Conservation (phyloP, 1,284 basidiomycete species). For the Nidula niveotomentosa region DNA sequence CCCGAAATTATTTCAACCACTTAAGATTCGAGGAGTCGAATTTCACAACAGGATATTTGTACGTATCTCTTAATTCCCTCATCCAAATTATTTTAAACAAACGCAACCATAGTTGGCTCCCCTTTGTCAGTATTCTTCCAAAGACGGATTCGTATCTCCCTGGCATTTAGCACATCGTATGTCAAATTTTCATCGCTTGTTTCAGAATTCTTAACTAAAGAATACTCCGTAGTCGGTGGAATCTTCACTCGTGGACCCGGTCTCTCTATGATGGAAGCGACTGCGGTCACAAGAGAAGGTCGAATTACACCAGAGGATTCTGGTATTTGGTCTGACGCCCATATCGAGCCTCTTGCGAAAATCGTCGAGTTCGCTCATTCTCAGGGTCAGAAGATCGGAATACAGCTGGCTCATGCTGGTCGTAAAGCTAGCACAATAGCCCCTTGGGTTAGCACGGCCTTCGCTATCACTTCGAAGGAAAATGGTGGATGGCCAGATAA, state of each 20-base stretch:
- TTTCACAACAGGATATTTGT: slow-evolving; percentile 77
- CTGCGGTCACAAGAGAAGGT: slow-evolving; percentile 61
- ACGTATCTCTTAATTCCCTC: slow-evolving; percentile 11
- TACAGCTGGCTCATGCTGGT: slow-evolving; percentile 84
- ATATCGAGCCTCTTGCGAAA: slow-evolving; percentile 65
- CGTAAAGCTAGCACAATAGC: slow-evolving; percentile 65
- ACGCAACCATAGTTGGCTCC: slow-evolving; percentile 38
- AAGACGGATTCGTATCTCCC: slow-evolving; percentile 45
- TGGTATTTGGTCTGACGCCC: slow-evolving; percentile 79
- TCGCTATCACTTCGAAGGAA: slow-evolving; percentile 37
- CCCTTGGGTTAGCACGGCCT: slow-evolving; percentile 50
- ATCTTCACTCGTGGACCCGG: slow-evolving; percentile 50
- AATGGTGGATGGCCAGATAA: slow-evolving; percentile 75
- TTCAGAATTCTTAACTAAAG: not conserved
- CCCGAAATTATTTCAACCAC: slow-evolving; percentile 62
- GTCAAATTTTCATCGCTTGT: slow-evolving; percentile 9
- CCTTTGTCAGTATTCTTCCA: slow-evolving; percentile 65
- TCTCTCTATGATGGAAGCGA: slow-evolving; percentile 58
- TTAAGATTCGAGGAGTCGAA: slow-evolving; percentile 61
- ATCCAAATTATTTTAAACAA: not conserved
- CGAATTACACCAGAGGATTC: slow-evolving; percentile 46
- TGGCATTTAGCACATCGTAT: slow-evolving; percentile 41
- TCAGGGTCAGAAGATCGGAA: slow-evolving; percentile 68
- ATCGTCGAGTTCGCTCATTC: slow-evolving; percentile 79
- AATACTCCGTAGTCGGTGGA: slow-evolving; percentile 34